Percentiles rank a stretch among this genome's conserved stretches.
These are phyloP conservation scores for Chalaropsis thielavioides DNA, from an alignment of 2,329 filamentous ascomycete genomes.

Conservation along the genomic window DNA sequence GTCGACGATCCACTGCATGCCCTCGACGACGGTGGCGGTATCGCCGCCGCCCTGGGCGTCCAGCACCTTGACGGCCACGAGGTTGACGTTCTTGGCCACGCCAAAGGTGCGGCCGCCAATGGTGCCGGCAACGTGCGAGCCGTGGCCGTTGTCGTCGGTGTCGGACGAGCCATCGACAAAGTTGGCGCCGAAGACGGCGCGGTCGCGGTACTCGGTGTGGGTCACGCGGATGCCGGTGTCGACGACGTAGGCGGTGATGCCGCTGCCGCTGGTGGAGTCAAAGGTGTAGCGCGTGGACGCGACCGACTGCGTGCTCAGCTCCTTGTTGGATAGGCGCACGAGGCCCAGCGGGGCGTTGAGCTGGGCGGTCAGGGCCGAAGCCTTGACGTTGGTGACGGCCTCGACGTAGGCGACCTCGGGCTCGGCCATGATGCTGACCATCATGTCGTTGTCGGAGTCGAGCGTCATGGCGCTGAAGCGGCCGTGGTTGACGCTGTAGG, in stretches of 20 bases:
- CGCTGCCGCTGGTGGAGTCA: conserved; percentile 37
- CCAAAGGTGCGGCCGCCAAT: conserved; percentile 46
- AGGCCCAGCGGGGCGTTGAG: conserved; percentile 39
- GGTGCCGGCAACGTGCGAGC: conserved; percentile 49
- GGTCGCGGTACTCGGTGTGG: conserved; percentile 43
- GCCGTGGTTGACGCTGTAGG: conserved; percentile 31
- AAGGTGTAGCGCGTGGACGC: conserved; percentile 32
- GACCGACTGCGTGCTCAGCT: conserved; percentile 22
- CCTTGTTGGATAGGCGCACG: conserved; percentile 36
- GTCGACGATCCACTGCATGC: conserved; percentile 42
- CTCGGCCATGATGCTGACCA: conserved; percentile 34
- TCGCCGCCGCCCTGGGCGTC: conserved; percentile 28
- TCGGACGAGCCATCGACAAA: conserved; percentile 33
- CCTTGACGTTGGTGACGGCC: conserved; percentile 36
- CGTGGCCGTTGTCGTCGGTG: conserved; percentile 47
- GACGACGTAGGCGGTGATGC: conserved; percentile 48
- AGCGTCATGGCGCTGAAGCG: conserved; percentile 40
- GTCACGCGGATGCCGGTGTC: conserved; percentile 47
- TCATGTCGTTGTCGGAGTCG: conserved; percentile 37
- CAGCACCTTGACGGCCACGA: conserved; percentile 49
- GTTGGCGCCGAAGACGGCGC: conserved; percentile 40
- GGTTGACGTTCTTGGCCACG: conserved; percentile 42
- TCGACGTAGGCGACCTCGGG: conserved; percentile 39
- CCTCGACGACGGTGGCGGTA: conserved; percentile 37
- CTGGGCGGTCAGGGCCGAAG: conserved; percentile 34